These are phyloP conservation scores for Corylus heterophylla DNA, from an alignment of 306 rosid species.

Conservation along the genomic window DNA sequence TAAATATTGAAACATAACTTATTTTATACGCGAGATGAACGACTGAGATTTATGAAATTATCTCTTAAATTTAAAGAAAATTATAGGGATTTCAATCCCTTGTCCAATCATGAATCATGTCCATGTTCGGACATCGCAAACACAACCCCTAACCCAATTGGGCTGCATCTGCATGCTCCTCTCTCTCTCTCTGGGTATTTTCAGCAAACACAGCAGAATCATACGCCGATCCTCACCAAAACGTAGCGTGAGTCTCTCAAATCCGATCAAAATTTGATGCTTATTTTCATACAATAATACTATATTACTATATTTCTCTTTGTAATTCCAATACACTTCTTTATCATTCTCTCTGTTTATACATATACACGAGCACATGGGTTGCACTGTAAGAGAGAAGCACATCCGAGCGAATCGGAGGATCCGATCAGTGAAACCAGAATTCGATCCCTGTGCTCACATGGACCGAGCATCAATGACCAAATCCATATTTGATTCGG, in stretches of 20 bases:
- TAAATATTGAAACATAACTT: too few species aligned
- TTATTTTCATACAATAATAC: background rate
- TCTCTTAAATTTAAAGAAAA: too few species aligned
- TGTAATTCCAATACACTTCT: background rate
- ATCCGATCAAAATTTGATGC: conserved; percentile 10
- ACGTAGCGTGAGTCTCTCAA: conserved; percentile 36
- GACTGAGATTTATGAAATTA: too few species aligned
- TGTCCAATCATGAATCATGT: too few species aligned
- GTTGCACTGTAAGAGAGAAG: conserved; percentile 83
- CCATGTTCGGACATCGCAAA: too few species aligned
- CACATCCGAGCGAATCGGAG: conserved; percentile 78
- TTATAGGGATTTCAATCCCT: too few species aligned
- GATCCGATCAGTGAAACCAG: conserved; percentile 53
- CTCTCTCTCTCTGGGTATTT: background rate
- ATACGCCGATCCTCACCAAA: conserved; percentile 26
- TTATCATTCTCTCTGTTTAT: background rate
- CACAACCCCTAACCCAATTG: background rate
- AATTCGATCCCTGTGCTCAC: conserved; percentile 43
- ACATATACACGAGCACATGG: conserved; percentile 41
- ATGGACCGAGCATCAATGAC: conserved; percentile 58
- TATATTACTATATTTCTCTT: background rate
- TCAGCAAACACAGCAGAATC: conserved; percentile 13
- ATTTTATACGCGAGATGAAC: too few species aligned
- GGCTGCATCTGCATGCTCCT: background rate
- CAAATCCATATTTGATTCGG: conserved; percentile 71